Conservation (phyloP, 305 asterid species). For the Lippia alba region DNA sequence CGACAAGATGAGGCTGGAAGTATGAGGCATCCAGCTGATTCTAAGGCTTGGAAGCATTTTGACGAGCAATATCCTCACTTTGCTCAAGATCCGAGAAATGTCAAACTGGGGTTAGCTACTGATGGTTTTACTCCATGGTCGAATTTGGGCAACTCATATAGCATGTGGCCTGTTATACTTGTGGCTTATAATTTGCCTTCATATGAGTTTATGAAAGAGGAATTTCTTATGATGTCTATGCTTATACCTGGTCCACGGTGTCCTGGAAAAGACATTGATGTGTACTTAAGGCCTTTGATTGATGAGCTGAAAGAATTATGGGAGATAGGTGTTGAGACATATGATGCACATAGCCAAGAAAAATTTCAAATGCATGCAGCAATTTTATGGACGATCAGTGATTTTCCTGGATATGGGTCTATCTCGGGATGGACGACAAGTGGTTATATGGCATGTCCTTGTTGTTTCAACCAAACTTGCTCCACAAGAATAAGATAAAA, state of each 20-base stretch:
- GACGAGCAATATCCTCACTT: not conserved
- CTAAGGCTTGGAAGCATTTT: slow-evolving; percentile 18
- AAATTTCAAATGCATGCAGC: not conserved
- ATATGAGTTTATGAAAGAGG: not conserved
- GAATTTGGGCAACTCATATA: slow-evolving; percentile 6
- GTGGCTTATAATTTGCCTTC: not conserved
- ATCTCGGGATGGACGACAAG: too few species aligned
- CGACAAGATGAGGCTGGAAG: slow-evolving; percentile 6
- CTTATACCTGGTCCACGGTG: not conserved
- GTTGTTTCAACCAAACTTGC: too few species aligned
- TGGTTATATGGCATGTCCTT: too few species aligned
- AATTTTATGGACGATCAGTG: slow-evolving; percentile 7
- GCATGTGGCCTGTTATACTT: slow-evolving; percentile 29
- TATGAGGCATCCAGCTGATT: slow-evolving; percentile 30
- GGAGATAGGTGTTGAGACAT: slow-evolving; percentile 1
- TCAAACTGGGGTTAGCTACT: slow-evolving; percentile 20
- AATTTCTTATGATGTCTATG: not conserved
- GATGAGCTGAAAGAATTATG: not conserved
- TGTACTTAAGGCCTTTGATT: not conserved
- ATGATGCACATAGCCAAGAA: not conserved
- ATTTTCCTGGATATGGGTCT: not conserved
- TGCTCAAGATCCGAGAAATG: slow-evolving; percentile 2
- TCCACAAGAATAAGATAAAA: too few species aligned
- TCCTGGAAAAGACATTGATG: not conserved
- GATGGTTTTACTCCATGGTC: slow-evolving; percentile 18